phyloP scores from a whole-genome alignment of 805 yeast species.

The Schwanniomyces pseudopolymorphus region DNA sequence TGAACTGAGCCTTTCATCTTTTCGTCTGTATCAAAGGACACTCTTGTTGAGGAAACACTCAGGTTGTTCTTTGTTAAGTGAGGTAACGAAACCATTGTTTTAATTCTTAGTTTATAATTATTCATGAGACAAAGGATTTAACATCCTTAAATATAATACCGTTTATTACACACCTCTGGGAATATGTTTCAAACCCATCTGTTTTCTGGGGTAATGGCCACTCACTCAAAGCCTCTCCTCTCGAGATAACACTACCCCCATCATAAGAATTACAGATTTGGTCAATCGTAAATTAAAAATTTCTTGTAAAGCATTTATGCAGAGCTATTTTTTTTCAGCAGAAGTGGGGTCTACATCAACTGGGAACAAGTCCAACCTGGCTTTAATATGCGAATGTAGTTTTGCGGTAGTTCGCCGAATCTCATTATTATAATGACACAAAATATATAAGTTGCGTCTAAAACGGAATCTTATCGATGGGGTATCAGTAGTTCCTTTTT shows the following conservation, averaged over 20 bases:
- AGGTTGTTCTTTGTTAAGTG: neutral
- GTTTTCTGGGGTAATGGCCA: neutral
- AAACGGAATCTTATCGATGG: neutral
- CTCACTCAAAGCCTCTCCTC: neutral
- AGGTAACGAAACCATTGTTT: neutral
- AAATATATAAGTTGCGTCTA: too few relatives aligned
- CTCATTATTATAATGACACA: too few relatives aligned
- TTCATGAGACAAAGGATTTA: neutral
- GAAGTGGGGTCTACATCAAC: neutral
- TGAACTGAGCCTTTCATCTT: conserved; percentile 2
- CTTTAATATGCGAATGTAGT: too few relatives aligned
- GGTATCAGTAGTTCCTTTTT: neutral
- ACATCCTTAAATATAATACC: neutral
- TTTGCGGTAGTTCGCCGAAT: too few relatives aligned
- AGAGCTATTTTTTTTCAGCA: neutral
- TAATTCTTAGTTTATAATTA: neutral
- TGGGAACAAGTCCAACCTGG: too few relatives aligned
- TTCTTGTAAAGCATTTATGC: neutral
- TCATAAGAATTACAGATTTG: neutral
- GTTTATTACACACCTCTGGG: neutral
- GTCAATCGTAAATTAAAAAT: neutral
- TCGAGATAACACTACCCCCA: neutral
- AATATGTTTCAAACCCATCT: neutral
- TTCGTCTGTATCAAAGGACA: neutral
- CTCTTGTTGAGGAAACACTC: neutral